These are phyloP conservation scores for Lactifluus subvellereus DNA, from an alignment of 768 basidiomycete species.

Conservation along the genomic window DNA sequence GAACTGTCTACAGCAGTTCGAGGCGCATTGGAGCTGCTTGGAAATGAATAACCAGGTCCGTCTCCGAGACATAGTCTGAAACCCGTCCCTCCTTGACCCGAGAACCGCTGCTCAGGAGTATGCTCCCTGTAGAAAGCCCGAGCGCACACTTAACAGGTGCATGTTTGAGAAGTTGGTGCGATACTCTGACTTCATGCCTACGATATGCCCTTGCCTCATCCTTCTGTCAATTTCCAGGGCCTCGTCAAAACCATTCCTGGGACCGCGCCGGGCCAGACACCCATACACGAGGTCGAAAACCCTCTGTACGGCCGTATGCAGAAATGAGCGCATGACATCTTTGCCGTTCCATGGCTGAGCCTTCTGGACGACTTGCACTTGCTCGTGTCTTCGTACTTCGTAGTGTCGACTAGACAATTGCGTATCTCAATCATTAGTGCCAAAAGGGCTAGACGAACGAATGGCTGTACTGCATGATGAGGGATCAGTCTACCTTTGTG, in stretches of 20 bases:
- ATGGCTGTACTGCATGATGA: background rate
- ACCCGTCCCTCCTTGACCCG: background rate
- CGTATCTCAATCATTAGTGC: background rate
- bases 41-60: conserved; percentile 91
- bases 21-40: conserved; percentile 90
- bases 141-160: conserved; percentile 84
- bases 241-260: conserved; percentile 89
- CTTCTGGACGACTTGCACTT: background rate
- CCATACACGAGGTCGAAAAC: conserved; percentile 82
- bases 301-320: conserved; percentile 82
- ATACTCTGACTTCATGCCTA: conserved; percentile 22
- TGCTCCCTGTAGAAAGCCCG: conserved; percentile 82
- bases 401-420: conserved; percentile 12
- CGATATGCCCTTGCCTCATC: background rate
- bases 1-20: conserved; percentile 81
- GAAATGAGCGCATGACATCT: conserved; percentile 45
- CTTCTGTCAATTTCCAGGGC: conserved; percentile 48
- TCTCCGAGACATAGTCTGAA: conserved; percentile 19
- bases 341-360: background rate
- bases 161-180: conserved; percentile 94
- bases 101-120: conserved; percentile 55
- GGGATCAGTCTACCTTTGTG: background rate
- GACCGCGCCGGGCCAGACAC: conserved; percentile 70
- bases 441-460: conserved; percentile 1
- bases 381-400: background rate